Percentiles rank a stretch among this genome's conserved stretches.
Evolutionary conservation across 73 alveolate genomes (phyloP).

Genomic region (Paramecium sonneborni): DNA sequence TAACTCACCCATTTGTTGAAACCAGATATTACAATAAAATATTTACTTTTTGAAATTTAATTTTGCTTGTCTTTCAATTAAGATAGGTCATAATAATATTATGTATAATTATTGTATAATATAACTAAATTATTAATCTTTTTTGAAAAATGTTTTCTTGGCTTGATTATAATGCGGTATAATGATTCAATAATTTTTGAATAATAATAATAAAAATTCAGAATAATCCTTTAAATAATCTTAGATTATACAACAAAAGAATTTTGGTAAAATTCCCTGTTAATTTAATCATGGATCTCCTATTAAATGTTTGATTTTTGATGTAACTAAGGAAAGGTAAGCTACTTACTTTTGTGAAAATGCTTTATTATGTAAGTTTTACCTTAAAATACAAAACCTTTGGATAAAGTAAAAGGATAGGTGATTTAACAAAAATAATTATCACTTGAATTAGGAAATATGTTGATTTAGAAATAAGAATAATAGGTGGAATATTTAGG

Average conservation of each 20-base stretch:
- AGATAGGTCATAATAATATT: too few species aligned
- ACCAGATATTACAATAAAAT: too few species aligned
- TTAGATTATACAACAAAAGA: background rate
- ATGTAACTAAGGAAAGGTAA: background rate
- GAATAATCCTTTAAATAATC: background rate
- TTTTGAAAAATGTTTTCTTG: too few species aligned
- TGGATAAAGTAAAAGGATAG: background rate
- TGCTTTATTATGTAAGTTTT: background rate
- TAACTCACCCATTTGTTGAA: too few species aligned
- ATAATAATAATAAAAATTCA: background rate
- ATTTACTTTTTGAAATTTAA: too few species aligned
- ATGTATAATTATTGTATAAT: too few species aligned
- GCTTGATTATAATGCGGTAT: too few species aligned
- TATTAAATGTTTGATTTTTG: background rate
- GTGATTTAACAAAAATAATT: background rate
- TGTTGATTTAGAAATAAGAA: background rate
- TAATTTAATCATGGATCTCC: background rate
- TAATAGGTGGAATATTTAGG: background rate
- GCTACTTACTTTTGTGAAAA: background rate
- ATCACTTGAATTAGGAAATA: background rate
- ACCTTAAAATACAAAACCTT: background rate
- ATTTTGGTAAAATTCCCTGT: background rate
- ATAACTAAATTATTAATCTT: too few species aligned
- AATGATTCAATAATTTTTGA: too few species aligned
- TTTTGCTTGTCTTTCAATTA: too few species aligned